Evolutionary conservation across 192 early-diverging fungal species (phyloP), one percentile per base, ranked within the genome.

Genomic region (Dissophora globulifera): DNA sequence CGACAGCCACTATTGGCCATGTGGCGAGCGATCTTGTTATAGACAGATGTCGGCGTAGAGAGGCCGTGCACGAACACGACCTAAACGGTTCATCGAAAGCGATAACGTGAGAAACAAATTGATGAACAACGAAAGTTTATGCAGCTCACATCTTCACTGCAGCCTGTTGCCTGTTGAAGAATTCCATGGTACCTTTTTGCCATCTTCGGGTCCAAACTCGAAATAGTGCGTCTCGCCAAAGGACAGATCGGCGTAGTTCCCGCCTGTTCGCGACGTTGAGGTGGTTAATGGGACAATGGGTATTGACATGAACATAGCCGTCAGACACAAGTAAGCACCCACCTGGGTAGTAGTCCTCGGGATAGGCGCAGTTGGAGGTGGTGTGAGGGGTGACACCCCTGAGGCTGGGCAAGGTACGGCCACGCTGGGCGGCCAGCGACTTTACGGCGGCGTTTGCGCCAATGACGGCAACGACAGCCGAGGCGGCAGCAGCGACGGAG

Each of bases 141-240:
- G n/a, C n/a, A n/a, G n/a, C n/a, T n/a, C n/a, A n/a, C n/a, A n/a
- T n/a, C n/a, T n/a, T n/a, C n/a, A n/a, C n/a, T n/a, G n/a, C n/a
- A n/a, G n/a, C n/a, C n/a, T 38, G 35, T 19, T 16, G 19, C 64
- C 16, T 25, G 22, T n/a, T 16, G 31, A 0, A 17, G 0, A 16
- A 31, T 10, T 65, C 27, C 13, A 30, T 23, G 2, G 19, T 62
- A 71, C 78, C 67, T 80, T 80, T 47, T 80, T 71, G 40, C 78
- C 78, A 26, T 69, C 56, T 33, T 72, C 60, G 9, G 78, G 69
- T 29, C 78, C 78, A 62, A 80, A 80, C 38, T 67, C 3, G 27
- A 64, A 80, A 43, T 74, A 80, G 13, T 67, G 68, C 0, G 78
- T 80, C 43, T 80, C 78, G 16, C 78, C 78, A 43, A 61, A 62